These are phyloP conservation scores for Cerioporus squamosus DNA, from an alignment of 1,284 basidiomycete species.

Conservation along the genomic window DNA sequence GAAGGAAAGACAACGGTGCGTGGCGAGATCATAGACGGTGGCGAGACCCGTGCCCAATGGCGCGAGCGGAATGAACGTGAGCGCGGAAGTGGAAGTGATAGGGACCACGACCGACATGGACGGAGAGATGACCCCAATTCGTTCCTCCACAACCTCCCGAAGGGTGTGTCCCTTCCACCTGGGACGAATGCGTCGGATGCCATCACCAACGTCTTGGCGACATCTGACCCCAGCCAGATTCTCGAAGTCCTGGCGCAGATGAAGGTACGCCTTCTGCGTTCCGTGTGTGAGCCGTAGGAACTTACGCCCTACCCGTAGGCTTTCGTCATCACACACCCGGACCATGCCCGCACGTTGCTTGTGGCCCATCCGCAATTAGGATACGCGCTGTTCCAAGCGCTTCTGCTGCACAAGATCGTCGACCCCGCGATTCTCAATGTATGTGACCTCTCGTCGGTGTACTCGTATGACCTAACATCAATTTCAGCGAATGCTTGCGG, in stretches of 20 bases:
- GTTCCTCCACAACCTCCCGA: slow-evolving; percentile 73
- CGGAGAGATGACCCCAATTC: slow-evolving; percentile 47
- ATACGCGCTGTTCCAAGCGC: too few relatives aligned
- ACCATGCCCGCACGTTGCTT: slow-evolving; percentile 85
- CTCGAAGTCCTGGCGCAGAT: slow-evolving; percentile 97
- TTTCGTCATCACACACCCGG: slow-evolving; percentile 89
- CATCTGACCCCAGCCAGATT: slow-evolving; percentile 83
- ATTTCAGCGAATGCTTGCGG: slow-evolving; percentile 64
- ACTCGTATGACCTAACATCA: neutral
- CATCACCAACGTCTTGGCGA: slow-evolving; percentile 88
- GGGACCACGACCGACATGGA: slow-evolving; percentile 27
- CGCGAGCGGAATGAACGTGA: slow-evolving; percentile 45
- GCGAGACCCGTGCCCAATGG: slow-evolving; percentile 61
- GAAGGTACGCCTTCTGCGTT: slow-evolving; percentile 72
- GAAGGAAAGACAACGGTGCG: slow-evolving; percentile 58
- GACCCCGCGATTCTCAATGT: too few relatives aligned
- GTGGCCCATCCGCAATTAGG: slow-evolving; percentile 88
- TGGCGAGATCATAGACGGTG: slow-evolving; percentile 68
- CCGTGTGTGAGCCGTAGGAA: neutral
- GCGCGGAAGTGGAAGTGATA: slow-evolving; percentile 25
- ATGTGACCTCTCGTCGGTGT: neutral
- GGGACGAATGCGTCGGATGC: slow-evolving; percentile 82
- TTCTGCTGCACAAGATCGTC: too few relatives aligned
- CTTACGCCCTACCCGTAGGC: slow-evolving; percentile 49
- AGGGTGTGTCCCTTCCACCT: slow-evolving; percentile 77